phyloP scores from a whole-genome alignment of 1,284 basidiomycete species.

The Chalciporus sp. region DNA sequence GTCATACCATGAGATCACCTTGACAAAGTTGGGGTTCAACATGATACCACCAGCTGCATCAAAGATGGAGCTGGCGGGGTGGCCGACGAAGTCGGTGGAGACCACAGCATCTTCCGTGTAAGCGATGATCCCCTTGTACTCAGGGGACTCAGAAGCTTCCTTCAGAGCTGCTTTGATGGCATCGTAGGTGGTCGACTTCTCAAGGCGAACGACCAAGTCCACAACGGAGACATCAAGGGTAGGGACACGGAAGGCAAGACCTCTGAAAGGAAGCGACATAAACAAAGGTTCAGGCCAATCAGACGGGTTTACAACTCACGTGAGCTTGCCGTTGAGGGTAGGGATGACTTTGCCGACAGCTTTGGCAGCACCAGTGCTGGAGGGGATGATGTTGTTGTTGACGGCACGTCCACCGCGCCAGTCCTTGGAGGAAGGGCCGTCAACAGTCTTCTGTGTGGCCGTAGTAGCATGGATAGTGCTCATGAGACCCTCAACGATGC shows the following conservation, averaged over 20 bases:
- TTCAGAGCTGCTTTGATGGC: slow-evolving; percentile 91
- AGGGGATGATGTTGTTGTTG: slow-evolving; percentile 99
- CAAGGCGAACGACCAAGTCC: slow-evolving; percentile 93
- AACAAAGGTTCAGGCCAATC: neutral
- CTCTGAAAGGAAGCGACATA: slow-evolving; percentile 46
- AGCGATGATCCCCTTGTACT: slow-evolving; percentile 81
- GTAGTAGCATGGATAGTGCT: slow-evolving; percentile 97
- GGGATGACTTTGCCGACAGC: slow-evolving; percentile 99
- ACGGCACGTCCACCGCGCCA: slow-evolving; percentile 98
- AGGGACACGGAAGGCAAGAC: slow-evolving; percentile 97
- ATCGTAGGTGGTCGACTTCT: slow-evolving; percentile 86
- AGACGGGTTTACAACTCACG: slow-evolving; percentile 17
- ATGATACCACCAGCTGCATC: slow-evolving; percentile 94
- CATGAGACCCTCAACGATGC: slow-evolving; percentile 97
- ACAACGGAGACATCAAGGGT: slow-evolving; percentile 98
- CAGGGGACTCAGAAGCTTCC: slow-evolving; percentile 72
- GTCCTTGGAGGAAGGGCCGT: slow-evolving; percentile 94
- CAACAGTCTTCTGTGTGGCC: slow-evolving; percentile 99
- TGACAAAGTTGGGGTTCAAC: slow-evolving; percentile 94
- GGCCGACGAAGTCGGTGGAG: slow-evolving; percentile 92
- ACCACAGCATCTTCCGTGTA: slow-evolving; percentile 97
- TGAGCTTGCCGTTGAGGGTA: slow-evolving; percentile 95
- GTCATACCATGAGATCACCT: slow-evolving; percentile 96
- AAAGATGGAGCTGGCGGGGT: slow-evolving; percentile 82
- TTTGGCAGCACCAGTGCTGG: slow-evolving; percentile 99